These are phyloP conservation scores for Staphylotrichum longicolle DNA, from an alignment of 495 filamentous ascomycete genomes.

Conservation along the genomic window DNA sequence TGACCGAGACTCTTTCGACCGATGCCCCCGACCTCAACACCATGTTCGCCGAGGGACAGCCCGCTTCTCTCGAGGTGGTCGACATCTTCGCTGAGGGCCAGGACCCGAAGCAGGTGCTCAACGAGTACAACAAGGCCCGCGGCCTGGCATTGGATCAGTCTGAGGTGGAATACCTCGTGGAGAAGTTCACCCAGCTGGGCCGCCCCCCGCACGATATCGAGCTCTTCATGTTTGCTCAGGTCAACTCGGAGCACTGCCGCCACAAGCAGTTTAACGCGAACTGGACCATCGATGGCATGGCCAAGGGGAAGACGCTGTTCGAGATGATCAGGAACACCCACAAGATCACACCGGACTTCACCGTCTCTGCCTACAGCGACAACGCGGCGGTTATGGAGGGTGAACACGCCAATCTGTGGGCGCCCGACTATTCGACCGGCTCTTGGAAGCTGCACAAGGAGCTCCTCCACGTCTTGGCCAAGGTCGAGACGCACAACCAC, in stretches of 20 bases:
- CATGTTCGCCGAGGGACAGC: slow-evolving; percentile 78
- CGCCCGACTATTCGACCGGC: slow-evolving; percentile 77
- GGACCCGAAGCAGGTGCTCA: slow-evolving; percentile 66
- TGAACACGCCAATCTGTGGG: slow-evolving; percentile 72
- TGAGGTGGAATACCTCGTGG: slow-evolving; percentile 91
- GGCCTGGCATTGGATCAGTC: slow-evolving; percentile 83
- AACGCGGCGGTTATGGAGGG: slow-evolving; percentile 93
- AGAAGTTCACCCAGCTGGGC: slow-evolving; percentile 73
- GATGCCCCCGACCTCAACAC: slow-evolving; percentile 62
- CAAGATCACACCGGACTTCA: slow-evolving; percentile 68
- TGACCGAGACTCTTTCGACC: slow-evolving; percentile 77
- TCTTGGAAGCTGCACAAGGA: slow-evolving; percentile 89
- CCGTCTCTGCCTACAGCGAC: slow-evolving; percentile 93
- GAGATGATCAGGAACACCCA: slow-evolving; percentile 96
- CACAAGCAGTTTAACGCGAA: slow-evolving; percentile 91
- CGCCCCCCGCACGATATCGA: slow-evolving; percentile 85
- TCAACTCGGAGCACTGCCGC: slow-evolving; percentile 78
- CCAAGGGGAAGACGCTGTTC: slow-evolving; percentile 77
- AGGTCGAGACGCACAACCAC: slow-evolving; percentile 98
- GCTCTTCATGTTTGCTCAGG: slow-evolving; percentile 98
- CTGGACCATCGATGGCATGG: slow-evolving; percentile 91
- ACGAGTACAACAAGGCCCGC: slow-evolving; percentile 75
- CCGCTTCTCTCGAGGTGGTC: slow-evolving; percentile 67
- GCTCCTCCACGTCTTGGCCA: slow-evolving; percentile 80
- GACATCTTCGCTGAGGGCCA: slow-evolving; percentile 60